Conservation (phyloP, 2,329 filamentous ascomycete species). For the Phaeosphaeria sp. region DNA sequence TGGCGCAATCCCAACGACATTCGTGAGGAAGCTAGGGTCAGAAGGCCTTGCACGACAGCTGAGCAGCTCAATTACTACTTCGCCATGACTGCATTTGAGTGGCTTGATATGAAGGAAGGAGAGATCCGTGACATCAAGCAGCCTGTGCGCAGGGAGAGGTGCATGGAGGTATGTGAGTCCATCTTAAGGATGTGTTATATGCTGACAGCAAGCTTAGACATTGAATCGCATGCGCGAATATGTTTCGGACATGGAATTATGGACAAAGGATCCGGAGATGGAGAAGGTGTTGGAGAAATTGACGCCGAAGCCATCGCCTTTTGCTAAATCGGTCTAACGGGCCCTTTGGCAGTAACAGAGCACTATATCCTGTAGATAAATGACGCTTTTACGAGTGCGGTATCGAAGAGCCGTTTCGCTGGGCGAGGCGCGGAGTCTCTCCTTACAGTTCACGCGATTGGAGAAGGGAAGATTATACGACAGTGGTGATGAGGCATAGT, state of each 20-base stretch:
- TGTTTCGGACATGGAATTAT: background rate
- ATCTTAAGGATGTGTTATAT: background rate
- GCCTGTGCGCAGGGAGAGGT: background rate
- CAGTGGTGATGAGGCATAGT: too few relatives aligned
- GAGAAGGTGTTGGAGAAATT: background rate
- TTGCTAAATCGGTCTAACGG: background rate
- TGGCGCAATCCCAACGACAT: background rate
- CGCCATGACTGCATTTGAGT: conserved; percentile 7
- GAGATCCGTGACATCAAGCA: conserved; percentile 6
- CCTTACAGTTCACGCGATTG: too few relatives aligned
- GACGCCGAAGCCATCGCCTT: background rate
- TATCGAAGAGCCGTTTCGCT: too few relatives aligned
- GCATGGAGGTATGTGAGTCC: background rate
- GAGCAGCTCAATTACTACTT: conserved; percentile 17
- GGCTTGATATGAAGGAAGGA: conserved; percentile 12
- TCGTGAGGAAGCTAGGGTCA: background rate
- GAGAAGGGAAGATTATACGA: too few relatives aligned
- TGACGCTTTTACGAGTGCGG: too few relatives aligned
- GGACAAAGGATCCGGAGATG: background rate
- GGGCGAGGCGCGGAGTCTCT: too few relatives aligned
- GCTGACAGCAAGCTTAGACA: background rate
- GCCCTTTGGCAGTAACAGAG: background rate
- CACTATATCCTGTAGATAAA: too few relatives aligned
- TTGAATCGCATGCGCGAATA: background rate
- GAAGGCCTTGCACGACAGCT: background rate